Percentiles rank a stretch among this genome's conserved stretches.
Conservation (phyloP, 2,329 filamentous ascomycete species). For the Chaetomiaceae sp. region DNA sequence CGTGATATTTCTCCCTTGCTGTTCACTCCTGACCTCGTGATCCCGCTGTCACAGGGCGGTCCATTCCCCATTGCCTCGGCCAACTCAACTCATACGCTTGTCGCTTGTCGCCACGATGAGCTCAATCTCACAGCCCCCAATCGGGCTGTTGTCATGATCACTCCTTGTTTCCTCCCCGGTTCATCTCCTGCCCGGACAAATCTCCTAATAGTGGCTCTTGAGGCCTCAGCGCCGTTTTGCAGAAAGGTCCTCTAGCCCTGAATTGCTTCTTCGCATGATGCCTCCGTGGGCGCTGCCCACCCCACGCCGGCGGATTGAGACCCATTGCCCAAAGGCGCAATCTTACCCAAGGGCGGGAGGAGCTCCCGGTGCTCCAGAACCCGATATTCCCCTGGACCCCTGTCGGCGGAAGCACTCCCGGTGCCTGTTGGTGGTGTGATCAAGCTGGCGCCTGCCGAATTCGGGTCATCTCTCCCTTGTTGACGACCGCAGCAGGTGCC, state of each 20-base stretch:
- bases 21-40: slow-evolving; percentile 31
- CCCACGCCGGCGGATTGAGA: slow-evolving; percentile 16
- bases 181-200: neutral
- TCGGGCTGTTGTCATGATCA: neutral
- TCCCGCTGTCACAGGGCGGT: slow-evolving; percentile 24
- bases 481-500: neutral
- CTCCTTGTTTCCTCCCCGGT: neutral
- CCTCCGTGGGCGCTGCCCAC: slow-evolving; percentile 4
- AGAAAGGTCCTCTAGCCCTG: no score
- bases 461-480: slow-evolving; percentile 7
- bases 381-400: slow-evolving; percentile 13
- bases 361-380: slow-evolving; percentile 8
- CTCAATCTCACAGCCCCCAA: neutral
- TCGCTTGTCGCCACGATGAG: neutral
- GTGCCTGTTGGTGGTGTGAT: slow-evolving; percentile 17
- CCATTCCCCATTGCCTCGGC: slow-evolving; percentile 23
- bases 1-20: slow-evolving; percentile 11
- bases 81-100: slow-evolving; percentile 5
- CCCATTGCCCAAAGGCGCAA: slow-evolving; percentile 9
- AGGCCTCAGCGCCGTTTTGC: neutral
- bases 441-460: slow-evolving; percentile 14
- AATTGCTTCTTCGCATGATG: slow-evolving; percentile 2
- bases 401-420: slow-evolving; percentile 23
- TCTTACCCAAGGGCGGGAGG: slow-evolving; percentile 16
- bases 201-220: neutral